Evolutionary conservation across 1,284 basidiomycete species (phyloP).

Genomic region (Papiliotrema terrestris): DNA sequence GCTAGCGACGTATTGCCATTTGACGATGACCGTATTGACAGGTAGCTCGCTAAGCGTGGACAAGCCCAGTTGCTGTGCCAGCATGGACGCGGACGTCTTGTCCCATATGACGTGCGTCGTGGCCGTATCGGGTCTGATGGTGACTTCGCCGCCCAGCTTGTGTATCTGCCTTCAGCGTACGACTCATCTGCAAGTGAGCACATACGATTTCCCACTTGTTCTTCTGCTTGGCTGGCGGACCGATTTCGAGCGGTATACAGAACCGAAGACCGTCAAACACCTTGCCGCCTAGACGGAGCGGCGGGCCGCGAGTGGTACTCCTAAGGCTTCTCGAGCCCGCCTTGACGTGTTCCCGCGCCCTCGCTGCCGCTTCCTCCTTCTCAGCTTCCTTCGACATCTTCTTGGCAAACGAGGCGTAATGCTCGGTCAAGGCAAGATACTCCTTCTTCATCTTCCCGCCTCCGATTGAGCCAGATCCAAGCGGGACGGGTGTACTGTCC

Average conservation of each 20-base stretch:
- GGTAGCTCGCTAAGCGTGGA: slow-evolving; percentile 34
- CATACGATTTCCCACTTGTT: slow-evolving; percentile 32
- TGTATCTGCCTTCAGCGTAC: slow-evolving; percentile 20
- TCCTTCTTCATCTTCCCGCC: slow-evolving; percentile 22
- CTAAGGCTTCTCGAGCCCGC: too few relatives aligned
- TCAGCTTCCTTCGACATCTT: slow-evolving; percentile 9
- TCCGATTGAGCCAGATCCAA: slow-evolving; percentile 16
- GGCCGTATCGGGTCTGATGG: slow-evolving; percentile 37
- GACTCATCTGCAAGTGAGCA: background rate
- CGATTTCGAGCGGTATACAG: slow-evolving; percentile 31
- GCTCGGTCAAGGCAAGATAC: slow-evolving; percentile 27
- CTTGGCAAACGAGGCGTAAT: slow-evolving; percentile 24
- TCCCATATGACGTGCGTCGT: slow-evolving; percentile 44
- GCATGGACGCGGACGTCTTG: slow-evolving; percentile 16
- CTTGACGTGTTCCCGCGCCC: background rate
- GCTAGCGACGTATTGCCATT: slow-evolving; percentile 35
- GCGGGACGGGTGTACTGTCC: slow-evolving; percentile 25
- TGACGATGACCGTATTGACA: slow-evolving; percentile 35
- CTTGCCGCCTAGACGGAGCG: slow-evolving; percentile 13
- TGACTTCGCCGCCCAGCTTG: slow-evolving; percentile 31
- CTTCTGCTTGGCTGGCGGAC: slow-evolving; percentile 22
- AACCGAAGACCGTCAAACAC: slow-evolving; percentile 36
- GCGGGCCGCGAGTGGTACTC: background rate
- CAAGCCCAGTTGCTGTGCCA: slow-evolving; percentile 28
- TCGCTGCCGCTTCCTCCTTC: background rate